Evolutionary conservation across 2,329 filamentous ascomycete genomes (phyloP), one percentile per base, ranked within the genome.

Genomic region (Dichotomopilus funicola): DNA sequence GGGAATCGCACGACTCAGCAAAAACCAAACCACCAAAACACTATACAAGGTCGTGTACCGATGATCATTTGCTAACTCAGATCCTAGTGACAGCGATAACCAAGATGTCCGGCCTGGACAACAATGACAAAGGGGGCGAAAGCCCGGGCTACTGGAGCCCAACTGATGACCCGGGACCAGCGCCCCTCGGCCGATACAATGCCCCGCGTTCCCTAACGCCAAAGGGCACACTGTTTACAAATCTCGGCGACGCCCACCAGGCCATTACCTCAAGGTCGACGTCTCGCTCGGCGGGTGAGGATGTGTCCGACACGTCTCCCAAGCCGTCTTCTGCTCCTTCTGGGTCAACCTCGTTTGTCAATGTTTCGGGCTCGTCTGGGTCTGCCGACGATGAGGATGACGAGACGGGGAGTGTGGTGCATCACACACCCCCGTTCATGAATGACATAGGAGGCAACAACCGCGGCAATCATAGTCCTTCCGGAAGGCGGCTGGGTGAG

Each of bases 231-330:
- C 63, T 70, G 34, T 75, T 74, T 54, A 64, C 65, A 33, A 68
- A 70, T 51, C 62, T 75, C 0, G 64, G 65, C 33, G 72, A 73
- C 38, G 73, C 73, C 1, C 70, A 73, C 53, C 64, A 66, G 4
- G 71, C 70, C 37, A 75, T 75, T 55, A 71, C 70, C 7, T 63
- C 67, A 4, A 61, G 59, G 36, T 53, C 59, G 56, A 57, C 54
- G 4, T 58, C 57, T 31, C 57, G 50, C 7, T 49, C 59, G 6
- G 43, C 51, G 40, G 52, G 36, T 6, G 38, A 47, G 19, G 45
- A 50, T 36, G 10, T 57, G 37, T 19, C 46, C 33, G 33, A 51
- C 51, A 43, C 49, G 1, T 34, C 47, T 5, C 33, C 49, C 12
- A 44, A 49, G 31, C 37, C 51, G n/a, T 52, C 51, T 2, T 45